Conservation (phyloP, 208 protist genomes). For the Trypanosoma vivax region DNA sequence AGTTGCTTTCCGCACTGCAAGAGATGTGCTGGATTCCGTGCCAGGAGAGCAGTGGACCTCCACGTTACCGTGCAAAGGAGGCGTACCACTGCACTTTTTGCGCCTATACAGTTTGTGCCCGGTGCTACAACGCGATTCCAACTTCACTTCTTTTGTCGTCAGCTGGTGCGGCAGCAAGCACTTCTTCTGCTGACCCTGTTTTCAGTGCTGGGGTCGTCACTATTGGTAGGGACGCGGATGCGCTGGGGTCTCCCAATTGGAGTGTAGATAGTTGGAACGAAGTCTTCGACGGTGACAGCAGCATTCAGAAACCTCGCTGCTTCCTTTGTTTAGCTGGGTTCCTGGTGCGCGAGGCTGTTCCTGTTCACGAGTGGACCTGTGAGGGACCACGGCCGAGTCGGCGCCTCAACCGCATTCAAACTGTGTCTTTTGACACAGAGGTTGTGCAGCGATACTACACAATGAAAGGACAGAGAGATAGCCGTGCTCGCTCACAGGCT, state of each 20-base stretch:
- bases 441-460: conserved; percentile 66
- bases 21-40: conserved; percentile 31
- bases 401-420: conserved; percentile 20
- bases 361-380: conserved; percentile 72
- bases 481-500: conserved; percentile 27
- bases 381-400: conserved; percentile 43
- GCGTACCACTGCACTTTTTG: conserved; percentile 80
- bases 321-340: conserved; percentile 53
- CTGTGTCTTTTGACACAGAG: conserved; percentile 35
- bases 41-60: conserved; percentile 25
- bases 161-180: neutral
- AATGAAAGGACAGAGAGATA: conserved; percentile 46
- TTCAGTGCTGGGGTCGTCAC: neutral
- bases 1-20: conserved; percentile 14
- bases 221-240: too few relatives aligned
- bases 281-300: neutral
- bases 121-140: conserved; percentile 36
- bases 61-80: conserved; percentile 53
- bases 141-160: conserved; percentile 16
- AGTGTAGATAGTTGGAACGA: neutral
- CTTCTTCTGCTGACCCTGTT: neutral
- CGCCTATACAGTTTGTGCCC: conserved; percentile 65
- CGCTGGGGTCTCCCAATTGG: too few relatives aligned
- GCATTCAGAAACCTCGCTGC: conserved; percentile 24
- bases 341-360: conserved; percentile 35